Evolutionary conservation across 495 filamentous ascomycete genomes (phyloP).

Genomic region (Aspergillus indologenus): DNA sequence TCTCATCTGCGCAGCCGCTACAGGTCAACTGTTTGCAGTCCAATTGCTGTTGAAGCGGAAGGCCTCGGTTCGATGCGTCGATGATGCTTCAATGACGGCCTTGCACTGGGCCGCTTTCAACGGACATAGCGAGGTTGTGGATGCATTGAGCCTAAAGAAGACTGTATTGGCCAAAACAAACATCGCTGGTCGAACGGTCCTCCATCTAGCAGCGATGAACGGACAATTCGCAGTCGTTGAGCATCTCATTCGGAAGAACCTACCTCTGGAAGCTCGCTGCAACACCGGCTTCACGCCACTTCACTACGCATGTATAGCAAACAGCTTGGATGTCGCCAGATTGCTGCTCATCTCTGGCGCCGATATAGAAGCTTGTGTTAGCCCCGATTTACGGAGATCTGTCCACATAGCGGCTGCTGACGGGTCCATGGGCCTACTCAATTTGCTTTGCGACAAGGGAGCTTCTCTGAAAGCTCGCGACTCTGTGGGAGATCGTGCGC

Average conservation of each 20-base stretch:
- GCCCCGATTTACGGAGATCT: constrained; percentile 30
- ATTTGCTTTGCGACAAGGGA: constrained; percentile 37
- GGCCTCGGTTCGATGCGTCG: constrained; percentile 28
- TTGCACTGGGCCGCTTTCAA: constrained; percentile 47
- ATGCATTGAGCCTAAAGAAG: constrained; percentile 33
- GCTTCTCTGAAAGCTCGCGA: constrained; percentile 41
- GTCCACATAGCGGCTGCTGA: constrained; percentile 37
- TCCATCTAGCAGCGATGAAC: constrained; percentile 42
- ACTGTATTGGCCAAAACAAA: constrained; percentile 27
- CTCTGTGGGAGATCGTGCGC: constrained; percentile 35
- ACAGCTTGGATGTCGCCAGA: constrained; percentile 33
- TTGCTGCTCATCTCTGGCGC: constrained; percentile 41
- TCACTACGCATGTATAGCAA: constrained; percentile 45
- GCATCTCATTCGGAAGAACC: constrained; percentile 31
- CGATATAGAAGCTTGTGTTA: constrained; percentile 35
- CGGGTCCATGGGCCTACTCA: constrained; percentile 32
- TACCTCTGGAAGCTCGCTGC: constrained; percentile 30
- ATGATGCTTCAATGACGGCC: constrained; percentile 42
- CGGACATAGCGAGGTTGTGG: constrained; percentile 40
- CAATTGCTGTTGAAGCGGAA: constrained; percentile 36
- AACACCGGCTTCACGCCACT: constrained; percentile 32
- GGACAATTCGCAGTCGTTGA: constrained; percentile 41
- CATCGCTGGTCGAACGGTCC: constrained; percentile 33
- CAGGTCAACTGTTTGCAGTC: constrained; percentile 28
- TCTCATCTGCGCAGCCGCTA: constrained; percentile 41